Evolutionary conservation across 495 filamentous ascomycete species (phyloP).

Genomic region (Trichocladium antarcticum): DNA sequence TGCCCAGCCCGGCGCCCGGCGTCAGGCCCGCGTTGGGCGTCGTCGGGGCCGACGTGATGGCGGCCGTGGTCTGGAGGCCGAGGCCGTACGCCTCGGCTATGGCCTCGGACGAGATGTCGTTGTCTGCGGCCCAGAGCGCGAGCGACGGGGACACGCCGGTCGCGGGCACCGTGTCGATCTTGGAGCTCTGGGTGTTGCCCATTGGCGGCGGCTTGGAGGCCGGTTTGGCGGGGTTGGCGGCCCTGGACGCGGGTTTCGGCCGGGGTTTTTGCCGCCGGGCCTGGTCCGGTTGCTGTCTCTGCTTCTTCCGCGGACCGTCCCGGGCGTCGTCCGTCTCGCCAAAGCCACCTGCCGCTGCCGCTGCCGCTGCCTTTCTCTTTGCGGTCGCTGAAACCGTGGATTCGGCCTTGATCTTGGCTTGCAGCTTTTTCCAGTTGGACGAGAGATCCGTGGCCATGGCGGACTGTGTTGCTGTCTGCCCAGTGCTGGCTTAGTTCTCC

Average conservation of each 20-base stretch:
- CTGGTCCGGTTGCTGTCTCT: not conserved
- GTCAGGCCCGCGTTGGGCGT: conserved; percentile 44
- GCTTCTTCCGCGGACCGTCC: conserved; percentile 10
- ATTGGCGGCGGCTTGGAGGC: conserved; percentile 10
- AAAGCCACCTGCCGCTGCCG: conserved; percentile 13
- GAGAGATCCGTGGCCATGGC: conserved; percentile 37
- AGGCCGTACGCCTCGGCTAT: conserved; percentile 49
- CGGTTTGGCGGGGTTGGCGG: not conserved
- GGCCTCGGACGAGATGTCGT: conserved; percentile 51
- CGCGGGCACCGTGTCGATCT: conserved; percentile 20
- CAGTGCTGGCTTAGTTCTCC: not conserved
- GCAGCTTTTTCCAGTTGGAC: conserved; percentile 67
- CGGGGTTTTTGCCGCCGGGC: not conserved
- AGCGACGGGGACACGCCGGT: conserved; percentile 30
- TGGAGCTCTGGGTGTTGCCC: conserved; percentile 30
- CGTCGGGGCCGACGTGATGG: conserved; percentile 14
- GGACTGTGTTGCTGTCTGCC: not conserved
- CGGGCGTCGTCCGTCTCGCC: conserved; percentile 26
- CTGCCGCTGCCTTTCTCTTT: conserved; percentile 13
- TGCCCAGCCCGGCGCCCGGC: conserved; percentile 48
- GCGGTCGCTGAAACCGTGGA: conserved; percentile 24
- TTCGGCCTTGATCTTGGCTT: conserved; percentile 50
- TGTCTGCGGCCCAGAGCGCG: conserved; percentile 40
- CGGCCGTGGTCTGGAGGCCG: conserved; percentile 25
- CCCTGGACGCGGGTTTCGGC: not conserved